phyloP scores from a whole-genome alignment of 1,139 yeast species.

The Blastobotrys apis region DNA sequence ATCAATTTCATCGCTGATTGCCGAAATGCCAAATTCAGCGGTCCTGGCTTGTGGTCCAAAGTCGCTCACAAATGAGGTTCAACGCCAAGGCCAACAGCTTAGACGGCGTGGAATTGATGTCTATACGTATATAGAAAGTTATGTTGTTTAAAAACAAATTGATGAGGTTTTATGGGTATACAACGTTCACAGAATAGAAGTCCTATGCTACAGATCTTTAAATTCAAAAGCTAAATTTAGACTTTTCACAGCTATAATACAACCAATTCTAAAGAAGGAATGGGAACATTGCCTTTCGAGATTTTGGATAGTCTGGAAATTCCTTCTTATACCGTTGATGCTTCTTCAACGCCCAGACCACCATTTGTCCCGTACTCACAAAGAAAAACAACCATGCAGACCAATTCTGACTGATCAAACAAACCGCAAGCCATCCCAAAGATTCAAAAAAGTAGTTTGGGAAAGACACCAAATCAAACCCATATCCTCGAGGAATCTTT shows the following conservation, averaged over 20 bases:
- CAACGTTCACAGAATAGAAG: too few species aligned
- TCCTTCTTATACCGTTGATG: conserved; percentile 63
- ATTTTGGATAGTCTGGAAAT: conserved; percentile 73
- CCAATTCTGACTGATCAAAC: conserved; percentile 73
- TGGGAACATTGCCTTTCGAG: conserved; percentile 65
- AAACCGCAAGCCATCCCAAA: conserved; percentile 65
- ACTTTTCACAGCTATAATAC: too few species aligned
- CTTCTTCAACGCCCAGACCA: conserved; percentile 70
- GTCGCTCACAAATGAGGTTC: conserved; percentile 32
- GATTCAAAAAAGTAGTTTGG: conserved; percentile 93
- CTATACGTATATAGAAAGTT: conserved; percentile 23
- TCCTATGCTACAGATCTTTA: too few species aligned
- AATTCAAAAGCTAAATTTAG: too few species aligned
- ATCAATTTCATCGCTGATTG: neutral
- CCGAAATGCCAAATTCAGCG: conserved; percentile 29
- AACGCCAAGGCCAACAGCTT: conserved; percentile 33
- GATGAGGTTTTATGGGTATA: too few species aligned
- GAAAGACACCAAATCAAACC: conserved; percentile 42
- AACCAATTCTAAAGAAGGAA: too few species aligned
- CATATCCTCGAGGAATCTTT: conserved; percentile 50
- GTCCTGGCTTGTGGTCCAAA: conserved; percentile 43
- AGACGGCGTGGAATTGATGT: conserved; percentile 30
- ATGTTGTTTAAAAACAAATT: conserved; percentile 15
- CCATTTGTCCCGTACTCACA: conserved; percentile 77
- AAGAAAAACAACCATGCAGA: conserved; percentile 64